Percentiles rank a stretch among this genome's conserved stretches.
phyloP scores from a whole-genome alignment of 441 rosid genomes.

The Daphne laureola region DNA sequence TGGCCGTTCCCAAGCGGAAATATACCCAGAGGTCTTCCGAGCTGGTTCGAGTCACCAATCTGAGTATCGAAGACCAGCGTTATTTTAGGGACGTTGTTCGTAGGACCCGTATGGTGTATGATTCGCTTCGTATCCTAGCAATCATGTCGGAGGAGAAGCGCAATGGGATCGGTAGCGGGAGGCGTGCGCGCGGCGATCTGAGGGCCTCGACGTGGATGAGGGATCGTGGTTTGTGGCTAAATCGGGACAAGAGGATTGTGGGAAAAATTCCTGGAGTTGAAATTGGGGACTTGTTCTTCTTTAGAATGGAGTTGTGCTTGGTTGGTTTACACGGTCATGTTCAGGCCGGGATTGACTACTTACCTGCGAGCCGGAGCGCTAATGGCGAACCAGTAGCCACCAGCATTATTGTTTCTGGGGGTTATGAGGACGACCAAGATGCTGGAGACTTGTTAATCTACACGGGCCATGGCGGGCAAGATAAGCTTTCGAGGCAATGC shows the following conservation, averaged over 20 bases:
- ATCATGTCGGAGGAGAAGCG: constrained; percentile 33
- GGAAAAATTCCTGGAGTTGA: constrained; percentile 71
- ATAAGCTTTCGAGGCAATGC: constrained; percentile 49
- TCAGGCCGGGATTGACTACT: constrained; percentile 77
- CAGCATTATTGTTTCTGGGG: constrained; percentile 69
- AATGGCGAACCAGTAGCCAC: constrained; percentile 82
- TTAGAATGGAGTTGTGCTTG: constrained; percentile 59
- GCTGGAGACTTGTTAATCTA: constrained; percentile 56
- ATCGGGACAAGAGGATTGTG: constrained; percentile 61
- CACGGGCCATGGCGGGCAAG: constrained; percentile 91
- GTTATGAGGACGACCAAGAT: constrained; percentile 87
- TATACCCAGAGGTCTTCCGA: constrained; percentile 44
- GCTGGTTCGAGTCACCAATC: constrained; percentile 73
- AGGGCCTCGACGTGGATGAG: constrained; percentile 64
- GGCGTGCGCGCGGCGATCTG: constrained; percentile 55
- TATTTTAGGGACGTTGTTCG: constrained; percentile 59
- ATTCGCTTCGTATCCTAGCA: constrained; percentile 52
- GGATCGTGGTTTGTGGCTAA: constrained; percentile 51
- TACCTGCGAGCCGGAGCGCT: constrained; percentile 51
- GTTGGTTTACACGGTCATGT: constrained; percentile 70
- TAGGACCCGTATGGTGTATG: constrained; percentile 59
- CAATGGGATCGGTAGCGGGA: constrained; percentile 17
- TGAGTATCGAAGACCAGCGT: constrained; percentile 51
- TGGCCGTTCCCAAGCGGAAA: constrained; percentile 19
- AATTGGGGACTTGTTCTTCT: constrained; percentile 70